These are phyloP conservation scores for Fragilaria crotonensis DNA, from an alignment of 108 stramenopile species.

Conservation along the genomic window DNA sequence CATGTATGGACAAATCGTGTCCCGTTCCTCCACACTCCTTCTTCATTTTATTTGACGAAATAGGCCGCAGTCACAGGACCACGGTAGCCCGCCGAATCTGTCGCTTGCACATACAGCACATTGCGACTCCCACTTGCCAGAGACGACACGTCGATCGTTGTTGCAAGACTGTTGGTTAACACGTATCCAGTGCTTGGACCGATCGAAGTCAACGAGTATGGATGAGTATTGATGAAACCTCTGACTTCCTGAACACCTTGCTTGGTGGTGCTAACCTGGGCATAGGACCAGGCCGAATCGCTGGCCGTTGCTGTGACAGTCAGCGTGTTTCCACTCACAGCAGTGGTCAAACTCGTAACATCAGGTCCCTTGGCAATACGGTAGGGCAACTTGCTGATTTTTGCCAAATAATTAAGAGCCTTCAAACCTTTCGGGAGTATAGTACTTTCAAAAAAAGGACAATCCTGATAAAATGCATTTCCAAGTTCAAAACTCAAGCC, in stretches of 20 bases:
- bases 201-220: not conserved
- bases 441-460: conserved; percentile 25
- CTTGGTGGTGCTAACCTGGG: not conserved
- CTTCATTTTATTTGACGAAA: too few relatives aligned
- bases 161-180: not conserved
- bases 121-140: conserved; percentile 10
- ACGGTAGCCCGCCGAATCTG: conserved; percentile 24
- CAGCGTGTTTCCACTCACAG: not conserved
- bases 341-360: not conserved
- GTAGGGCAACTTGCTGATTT: conserved; percentile 27
- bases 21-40: too few relatives aligned
- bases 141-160: not conserved
- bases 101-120: conserved; percentile 23
- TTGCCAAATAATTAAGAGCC: conserved; percentile 29
- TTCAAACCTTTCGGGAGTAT: conserved; percentile 17
- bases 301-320: not conserved
- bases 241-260: not conserved
- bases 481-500: conserved; percentile 46
- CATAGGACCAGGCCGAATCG: not conserved
- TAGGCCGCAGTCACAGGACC: conserved; percentile 18
- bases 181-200: not conserved
- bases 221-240: not conserved
- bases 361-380: conserved; percentile 32
- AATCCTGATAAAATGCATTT: conserved; percentile 28
- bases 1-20: too few relatives aligned